These are phyloP conservation scores for Plasmodium yoelii DNA, from an alignment of 169 alveolate genomes.

Conservation along the genomic window DNA sequence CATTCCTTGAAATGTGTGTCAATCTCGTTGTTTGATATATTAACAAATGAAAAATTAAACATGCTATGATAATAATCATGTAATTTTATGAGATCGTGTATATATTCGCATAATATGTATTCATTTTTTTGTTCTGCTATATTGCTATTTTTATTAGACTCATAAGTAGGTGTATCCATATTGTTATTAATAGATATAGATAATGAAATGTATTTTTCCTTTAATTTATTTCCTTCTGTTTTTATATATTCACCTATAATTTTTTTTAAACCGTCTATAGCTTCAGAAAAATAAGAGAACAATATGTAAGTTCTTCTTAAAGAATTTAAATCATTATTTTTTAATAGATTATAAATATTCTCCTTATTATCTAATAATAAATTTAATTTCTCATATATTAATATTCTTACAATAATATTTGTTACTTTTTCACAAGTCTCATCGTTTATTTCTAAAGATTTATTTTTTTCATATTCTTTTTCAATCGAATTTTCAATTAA, in stretches of 20 bases:
- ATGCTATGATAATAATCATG: conserved; percentile 54
- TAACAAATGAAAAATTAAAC: conserved; percentile 45
- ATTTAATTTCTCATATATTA: conserved; percentile 65
- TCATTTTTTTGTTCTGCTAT: conserved; percentile 41
- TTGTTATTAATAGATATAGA: conserved; percentile 7
- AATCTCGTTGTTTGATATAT: conserved; percentile 45
- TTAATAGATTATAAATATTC: conserved; percentile 42
- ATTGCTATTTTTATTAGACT: conserved; percentile 26
- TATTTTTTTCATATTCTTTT: conserved; percentile 66
- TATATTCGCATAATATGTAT: conserved; percentile 39
- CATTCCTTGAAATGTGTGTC: conserved; percentile 60
- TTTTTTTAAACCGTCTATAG: conserved; percentile 73
- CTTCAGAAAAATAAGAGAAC: conserved; percentile 77
- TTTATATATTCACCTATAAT: conserved; percentile 65
- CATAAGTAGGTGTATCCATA: not conserved
- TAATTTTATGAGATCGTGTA: conserved; percentile 39
- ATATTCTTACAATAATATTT: conserved; percentile 52
- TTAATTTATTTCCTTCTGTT: conserved; percentile 53
- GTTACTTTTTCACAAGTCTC: conserved; percentile 71
- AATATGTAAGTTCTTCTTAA: conserved; percentile 74
- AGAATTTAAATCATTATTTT: conserved; percentile 41
- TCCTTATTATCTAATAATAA: conserved; percentile 25
- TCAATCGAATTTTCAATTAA: conserved; percentile 74
- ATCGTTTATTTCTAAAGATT: conserved; percentile 35
- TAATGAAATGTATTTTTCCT: conserved; percentile 40